phyloP scores from a whole-genome alignment of 805 yeast genomes.

The Middelhovenomyces tepae region DNA sequence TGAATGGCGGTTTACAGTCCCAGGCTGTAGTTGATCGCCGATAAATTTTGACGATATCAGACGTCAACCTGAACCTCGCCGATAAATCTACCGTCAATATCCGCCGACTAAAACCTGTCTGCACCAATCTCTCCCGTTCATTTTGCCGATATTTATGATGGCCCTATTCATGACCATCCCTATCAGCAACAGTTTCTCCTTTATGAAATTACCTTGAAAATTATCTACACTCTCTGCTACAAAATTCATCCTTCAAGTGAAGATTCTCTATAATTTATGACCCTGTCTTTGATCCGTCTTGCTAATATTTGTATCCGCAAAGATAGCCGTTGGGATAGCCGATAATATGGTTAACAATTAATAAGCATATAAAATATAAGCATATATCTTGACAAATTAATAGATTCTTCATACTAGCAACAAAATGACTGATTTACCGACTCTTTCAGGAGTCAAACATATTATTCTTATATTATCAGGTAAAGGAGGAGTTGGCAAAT shows the following conservation, averaged over 20 bases:
- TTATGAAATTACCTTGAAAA: too few species aligned
- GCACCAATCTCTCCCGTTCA: too few species aligned
- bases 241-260: neutral
- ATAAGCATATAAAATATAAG: neutral
- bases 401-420: neutral
- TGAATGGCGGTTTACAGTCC: too few species aligned
- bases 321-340: neutral
- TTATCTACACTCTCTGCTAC: neutral
- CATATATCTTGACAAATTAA: neutral
- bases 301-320: neutral
- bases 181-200: too few species aligned
- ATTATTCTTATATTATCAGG: constrained; percentile 81
- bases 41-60: too few species aligned
- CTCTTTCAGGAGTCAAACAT: constrained; percentile 54
- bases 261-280: neutral
- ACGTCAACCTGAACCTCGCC: too few species aligned
- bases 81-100: too few species aligned
- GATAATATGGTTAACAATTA: neutral
- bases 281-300: neutral
- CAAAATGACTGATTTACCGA: constrained; percentile 15
- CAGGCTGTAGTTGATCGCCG: too few species aligned
- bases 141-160: too few species aligned
- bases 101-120: too few species aligned
- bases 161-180: too few species aligned
- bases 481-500: constrained; percentile 96